Evolutionary conservation across 2,329 filamentous ascomycete species (phyloP).

Genomic region (Didymella pomorum): DNA sequence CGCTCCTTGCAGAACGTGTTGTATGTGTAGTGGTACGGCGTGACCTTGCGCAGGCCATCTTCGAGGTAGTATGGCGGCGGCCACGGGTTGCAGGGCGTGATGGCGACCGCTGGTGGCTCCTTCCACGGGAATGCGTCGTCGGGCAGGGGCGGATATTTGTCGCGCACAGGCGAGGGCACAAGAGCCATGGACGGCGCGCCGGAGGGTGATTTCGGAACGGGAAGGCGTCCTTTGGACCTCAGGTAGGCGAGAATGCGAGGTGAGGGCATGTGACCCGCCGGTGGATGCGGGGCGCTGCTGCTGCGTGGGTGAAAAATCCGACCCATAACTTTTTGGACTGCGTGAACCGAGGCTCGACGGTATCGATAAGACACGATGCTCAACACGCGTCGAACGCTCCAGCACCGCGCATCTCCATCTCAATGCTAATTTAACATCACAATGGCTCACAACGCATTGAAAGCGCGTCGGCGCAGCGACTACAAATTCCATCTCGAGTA

Average conservation of each 20-base stretch:
- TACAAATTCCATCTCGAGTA: conserved; percentile 84
- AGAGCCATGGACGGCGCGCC: conserved; percentile 56
- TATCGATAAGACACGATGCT: conserved; percentile 17
- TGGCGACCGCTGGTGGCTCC: conserved; percentile 58
- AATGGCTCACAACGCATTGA: conserved; percentile 52
- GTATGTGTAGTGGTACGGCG: conserved; percentile 91
- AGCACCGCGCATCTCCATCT: not conserved
- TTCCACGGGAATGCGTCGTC: conserved; percentile 51
- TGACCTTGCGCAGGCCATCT: conserved; percentile 80
- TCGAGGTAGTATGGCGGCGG: conserved; percentile 82
- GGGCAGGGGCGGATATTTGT: conserved; percentile 40
- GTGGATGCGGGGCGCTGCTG: conserved; percentile 16
- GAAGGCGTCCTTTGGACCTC: conserved; percentile 56
- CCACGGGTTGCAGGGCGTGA: conserved; percentile 62
- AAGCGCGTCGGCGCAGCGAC: conserved; percentile 71
- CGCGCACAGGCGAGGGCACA: conserved; percentile 40
- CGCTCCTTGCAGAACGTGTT: conserved; percentile 94
- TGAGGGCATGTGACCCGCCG: conserved; percentile 51
- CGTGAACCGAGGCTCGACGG: conserved; percentile 11
- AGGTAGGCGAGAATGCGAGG: conserved; percentile 61
- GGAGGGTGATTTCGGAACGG: conserved; percentile 27
- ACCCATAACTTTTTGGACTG: not conserved
- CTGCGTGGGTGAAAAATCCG: conserved; percentile 12
- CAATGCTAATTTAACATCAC: too few relatives aligned
- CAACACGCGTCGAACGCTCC: not conserved